Conservation (phyloP, 1,284 basidiomycete species). For the Puccinia sorghi region DNA sequence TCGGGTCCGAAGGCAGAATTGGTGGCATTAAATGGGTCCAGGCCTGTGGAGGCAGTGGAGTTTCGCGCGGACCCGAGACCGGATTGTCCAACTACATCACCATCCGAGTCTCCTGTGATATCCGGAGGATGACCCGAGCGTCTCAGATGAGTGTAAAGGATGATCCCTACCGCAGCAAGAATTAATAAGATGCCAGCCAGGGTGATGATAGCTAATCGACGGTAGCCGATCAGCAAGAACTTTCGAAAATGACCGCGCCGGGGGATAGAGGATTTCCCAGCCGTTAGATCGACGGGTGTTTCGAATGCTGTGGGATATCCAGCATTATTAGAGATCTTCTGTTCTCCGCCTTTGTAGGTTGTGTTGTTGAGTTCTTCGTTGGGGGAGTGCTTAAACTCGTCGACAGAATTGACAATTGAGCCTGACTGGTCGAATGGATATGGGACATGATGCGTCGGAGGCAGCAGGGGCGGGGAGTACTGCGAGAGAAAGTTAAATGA, state of each 20-base stretch:
- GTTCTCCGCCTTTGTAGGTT: not conserved
- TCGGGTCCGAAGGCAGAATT: constrained; percentile 20
- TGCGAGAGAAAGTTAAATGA: constrained; percentile 21
- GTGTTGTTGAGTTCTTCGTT: not conserved
- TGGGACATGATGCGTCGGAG: not conserved
- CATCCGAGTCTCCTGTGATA: constrained; percentile 4
- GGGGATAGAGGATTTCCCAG: not conserved
- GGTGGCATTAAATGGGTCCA: constrained; percentile 15
- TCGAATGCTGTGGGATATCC: constrained; percentile 2
- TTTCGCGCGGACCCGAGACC: constrained; percentile 39
- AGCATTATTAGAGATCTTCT: not conserved
- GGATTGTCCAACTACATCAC: constrained; percentile 27
- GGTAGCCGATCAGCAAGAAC: constrained; percentile 15
- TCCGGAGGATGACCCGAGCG: not conserved
- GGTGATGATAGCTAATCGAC: constrained; percentile 18
- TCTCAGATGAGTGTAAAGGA: constrained; percentile 21
- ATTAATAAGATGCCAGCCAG: constrained; percentile 19
- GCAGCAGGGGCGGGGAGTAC: not conserved
- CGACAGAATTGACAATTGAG: constrained; percentile 10
- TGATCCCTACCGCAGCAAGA: not conserved
- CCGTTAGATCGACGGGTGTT: not conserved
- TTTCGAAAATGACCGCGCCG: not conserved
- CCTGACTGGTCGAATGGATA: not conserved
- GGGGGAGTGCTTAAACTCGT: constrained; percentile 9
- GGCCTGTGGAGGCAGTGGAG: not conserved